Evolutionary conservation across 495 filamentous ascomycete genomes (phyloP), one percentile per base, ranked within the genome.

Genomic region (Letharia columbiana): DNA sequence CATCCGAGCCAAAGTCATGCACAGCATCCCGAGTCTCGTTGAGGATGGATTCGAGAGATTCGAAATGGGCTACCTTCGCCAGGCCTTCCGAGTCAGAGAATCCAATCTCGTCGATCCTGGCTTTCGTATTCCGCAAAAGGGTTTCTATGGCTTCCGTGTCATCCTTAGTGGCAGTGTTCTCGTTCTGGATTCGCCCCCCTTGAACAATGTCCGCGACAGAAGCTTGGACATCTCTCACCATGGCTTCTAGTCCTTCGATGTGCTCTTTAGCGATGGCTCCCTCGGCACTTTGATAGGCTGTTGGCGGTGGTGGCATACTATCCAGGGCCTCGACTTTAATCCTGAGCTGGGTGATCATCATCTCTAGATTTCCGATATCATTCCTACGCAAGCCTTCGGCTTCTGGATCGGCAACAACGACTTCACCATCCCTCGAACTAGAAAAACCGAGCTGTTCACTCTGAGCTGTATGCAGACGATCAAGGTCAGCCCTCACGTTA

Each of bases 101-200:
- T 23, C 80, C 79, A 54, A 94, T 77, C 42, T 91, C 91, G 44
- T 96, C 92, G 50, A 96, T 79, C 60, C 88, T 86, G 13, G 87
- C 83, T 70, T 95, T 96, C 28, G 90, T 90, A 72, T 91, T 92
- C 59, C 87, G 83, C 33, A 97, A 82, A 57, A 97, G 82, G 0
- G 87, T 91, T 73, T 96, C 91, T 64, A 97, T 91, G n/a, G 88
- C 89, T 66, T 91, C 85, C 4, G 89, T 89, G 69, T 96, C 91
- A 66, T 93, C 89, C 72, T 83, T 86, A 35, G 80, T 82, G 33
- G 85, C 85, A 4, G 72, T 47, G 62, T 79, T 71, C 63, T 76
- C 66, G 71, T 79, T 72, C 18, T 74, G 70, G 11, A 61, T 74
- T 52, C 68, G 78, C 31, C 83, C 78, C 37, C 76, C 75, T 56